These are phyloP conservation scores for Strobilomyces echinocephalus DNA, from an alignment of 768 basidiomycete genomes.

Conservation along the genomic window DNA sequence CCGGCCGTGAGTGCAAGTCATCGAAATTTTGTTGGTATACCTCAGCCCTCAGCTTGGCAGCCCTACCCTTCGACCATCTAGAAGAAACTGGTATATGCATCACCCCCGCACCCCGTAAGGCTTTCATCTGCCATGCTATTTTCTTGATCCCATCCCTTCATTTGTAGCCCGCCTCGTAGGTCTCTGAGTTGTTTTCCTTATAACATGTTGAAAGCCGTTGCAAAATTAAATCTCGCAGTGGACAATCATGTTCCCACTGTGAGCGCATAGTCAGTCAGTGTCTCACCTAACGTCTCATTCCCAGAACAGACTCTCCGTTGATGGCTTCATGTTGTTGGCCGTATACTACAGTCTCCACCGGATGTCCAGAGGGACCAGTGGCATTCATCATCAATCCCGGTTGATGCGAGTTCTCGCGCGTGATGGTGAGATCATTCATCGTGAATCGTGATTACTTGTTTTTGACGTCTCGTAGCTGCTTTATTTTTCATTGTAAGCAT, in stretches of 20 bases:
- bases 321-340: constrained; percentile 5
- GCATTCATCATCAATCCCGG: too few species aligned
- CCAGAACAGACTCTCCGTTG: constrained; percentile 15
- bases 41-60: not conserved
- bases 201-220: not conserved
- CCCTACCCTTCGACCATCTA: constrained; percentile 3
- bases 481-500: too few species aligned
- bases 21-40: not conserved
- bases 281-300: not conserved
- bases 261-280: not conserved
- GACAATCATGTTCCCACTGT: constrained; percentile 13
- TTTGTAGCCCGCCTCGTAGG: constrained; percentile 10
- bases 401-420: too few species aligned
- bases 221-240: constrained; percentile 10
- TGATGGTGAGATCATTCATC: too few species aligned
- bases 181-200: not conserved
- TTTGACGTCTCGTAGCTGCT: too few species aligned
- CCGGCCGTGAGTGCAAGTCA: not conserved
- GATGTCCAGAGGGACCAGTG: too few species aligned
- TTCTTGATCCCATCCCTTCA: not conserved
- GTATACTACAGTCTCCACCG: not conserved
- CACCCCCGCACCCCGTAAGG: constrained; percentile 10
- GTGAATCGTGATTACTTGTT: too few species aligned
- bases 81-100: constrained; percentile 11
- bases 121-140: not conserved